A percentile compares a stretch with the other conserved stretches of the same genome.
Evolutionary conservation across 208 protist genomes (phyloP).

Genomic region (Crithidia sp.): DNA sequence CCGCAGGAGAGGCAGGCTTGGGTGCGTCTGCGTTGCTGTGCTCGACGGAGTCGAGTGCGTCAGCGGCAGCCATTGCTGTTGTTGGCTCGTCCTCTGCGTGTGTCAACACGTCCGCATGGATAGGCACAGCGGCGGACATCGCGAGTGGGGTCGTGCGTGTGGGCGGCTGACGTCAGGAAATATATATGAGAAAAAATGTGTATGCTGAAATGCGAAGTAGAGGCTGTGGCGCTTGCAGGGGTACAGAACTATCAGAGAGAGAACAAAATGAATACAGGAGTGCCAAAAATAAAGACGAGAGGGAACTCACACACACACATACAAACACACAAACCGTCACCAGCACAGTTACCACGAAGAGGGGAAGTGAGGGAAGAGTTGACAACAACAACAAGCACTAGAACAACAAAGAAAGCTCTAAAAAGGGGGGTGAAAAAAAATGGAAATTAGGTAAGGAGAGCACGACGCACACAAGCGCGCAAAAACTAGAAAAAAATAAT

Average conservation of each 20-base stretch:
- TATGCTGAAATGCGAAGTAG: no score
- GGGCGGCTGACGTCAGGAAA: no score
- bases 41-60: neutral
- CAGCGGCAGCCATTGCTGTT: no score
- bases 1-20: neutral
- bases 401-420: neutral
- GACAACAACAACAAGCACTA: neutral
- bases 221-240: neutral
- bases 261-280: neutral
- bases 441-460: neutral
- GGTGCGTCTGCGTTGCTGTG: neutral
- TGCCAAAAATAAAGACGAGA: neutral
- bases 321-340: neutral
- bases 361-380: neutral
- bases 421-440: neutral
- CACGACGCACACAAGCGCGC: neutral
- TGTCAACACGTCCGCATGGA: neutral
- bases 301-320: neutral
- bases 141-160: no score
- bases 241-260: neutral
- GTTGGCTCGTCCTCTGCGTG: neutral
- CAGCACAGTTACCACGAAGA: no score
- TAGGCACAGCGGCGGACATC: neutral
- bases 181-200: no score
- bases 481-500: neutral